Conservation (phyloP, 148 eudicot species). For the Cornus suecica region DNA sequence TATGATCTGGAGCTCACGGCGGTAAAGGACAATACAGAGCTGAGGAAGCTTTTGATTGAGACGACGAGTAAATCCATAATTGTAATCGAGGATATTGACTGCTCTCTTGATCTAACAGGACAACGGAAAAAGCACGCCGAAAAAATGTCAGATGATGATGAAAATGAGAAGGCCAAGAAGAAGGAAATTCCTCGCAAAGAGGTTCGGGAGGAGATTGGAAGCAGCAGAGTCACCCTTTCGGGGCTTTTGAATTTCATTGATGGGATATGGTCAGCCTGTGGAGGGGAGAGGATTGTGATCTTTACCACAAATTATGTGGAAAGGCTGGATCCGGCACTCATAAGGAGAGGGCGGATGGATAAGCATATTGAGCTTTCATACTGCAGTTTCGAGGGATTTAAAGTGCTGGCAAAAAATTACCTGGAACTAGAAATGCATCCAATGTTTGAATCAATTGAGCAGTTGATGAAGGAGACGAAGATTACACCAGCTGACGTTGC, state of each 20-base stretch:
- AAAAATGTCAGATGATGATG: conserved; percentile 14
- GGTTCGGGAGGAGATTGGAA: conserved; percentile 15
- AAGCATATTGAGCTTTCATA: conserved; percentile 55
- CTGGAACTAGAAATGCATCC: conserved; percentile 35
- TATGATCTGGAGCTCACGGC: conserved; percentile 47
- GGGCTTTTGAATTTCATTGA: conserved; percentile 49
- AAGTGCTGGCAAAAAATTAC: conserved; percentile 51
- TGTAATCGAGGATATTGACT: conserved; percentile 59
- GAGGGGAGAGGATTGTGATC: conserved; percentile 52
- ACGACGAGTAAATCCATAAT: conserved; percentile 46
- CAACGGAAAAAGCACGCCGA: conserved; percentile 32
- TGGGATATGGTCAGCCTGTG: conserved; percentile 56
- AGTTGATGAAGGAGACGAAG: conserved; percentile 34
- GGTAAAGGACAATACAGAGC: conserved; percentile 50
- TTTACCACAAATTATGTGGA: conserved; percentile 59
- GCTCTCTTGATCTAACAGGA: conserved; percentile 47
- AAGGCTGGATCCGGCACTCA: conserved; percentile 60
- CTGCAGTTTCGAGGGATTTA: conserved; percentile 53
- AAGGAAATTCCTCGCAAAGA: conserved; percentile 3
- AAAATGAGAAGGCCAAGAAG: conserved; percentile 10
- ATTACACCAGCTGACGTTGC: conserved; percentile 62
- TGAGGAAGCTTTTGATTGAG: conserved; percentile 42
- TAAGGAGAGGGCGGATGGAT: conserved; percentile 61
- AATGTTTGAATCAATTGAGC: conserved; percentile 33
- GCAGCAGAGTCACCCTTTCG: conserved; percentile 31